Percentiles rank a stretch among this genome's conserved stretches.
These are phyloP conservation scores for Cornus florida DNA, from an alignment of 148 eudicot genomes.

Conservation along the genomic window DNA sequence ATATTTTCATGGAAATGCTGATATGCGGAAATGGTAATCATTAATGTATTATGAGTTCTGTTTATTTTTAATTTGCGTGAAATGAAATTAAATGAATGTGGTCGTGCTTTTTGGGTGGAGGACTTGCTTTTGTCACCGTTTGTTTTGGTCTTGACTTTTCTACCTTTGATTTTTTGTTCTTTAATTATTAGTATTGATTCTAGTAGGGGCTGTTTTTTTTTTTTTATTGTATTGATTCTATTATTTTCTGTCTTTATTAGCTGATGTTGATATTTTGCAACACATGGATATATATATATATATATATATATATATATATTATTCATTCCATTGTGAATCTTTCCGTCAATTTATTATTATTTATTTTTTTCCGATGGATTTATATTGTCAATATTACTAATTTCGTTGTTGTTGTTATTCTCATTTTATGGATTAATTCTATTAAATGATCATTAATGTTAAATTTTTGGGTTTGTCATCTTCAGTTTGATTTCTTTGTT, in stretches of 20 bases:
- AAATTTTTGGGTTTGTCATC: not conserved
- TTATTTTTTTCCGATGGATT: not conserved
- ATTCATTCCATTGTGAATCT: not conserved
- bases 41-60: not conserved
- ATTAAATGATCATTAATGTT: not conserved
- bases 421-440: not conserved
- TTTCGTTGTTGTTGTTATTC: not conserved
- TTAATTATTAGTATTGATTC: not conserved
- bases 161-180: not conserved
- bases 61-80: conserved; percentile 3
- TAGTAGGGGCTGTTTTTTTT: not conserved
- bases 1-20: too few species aligned
- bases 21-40: too few species aligned
- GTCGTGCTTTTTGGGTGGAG: not conserved
- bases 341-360: not conserved
- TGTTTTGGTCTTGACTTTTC: conserved; percentile 11
- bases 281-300: too few species aligned
- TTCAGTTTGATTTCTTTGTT: not conserved
- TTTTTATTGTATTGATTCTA: too few species aligned
- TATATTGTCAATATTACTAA: not conserved
- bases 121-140: conserved; percentile 16
- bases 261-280: too few species aligned
- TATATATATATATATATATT: too few species aligned
- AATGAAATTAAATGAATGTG: conserved; percentile 16
- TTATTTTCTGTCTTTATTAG: too few species aligned